Evolutionary conservation across 2,329 filamentous ascomycete species (phyloP).

Genomic region (Cercospora janseana): DNA sequence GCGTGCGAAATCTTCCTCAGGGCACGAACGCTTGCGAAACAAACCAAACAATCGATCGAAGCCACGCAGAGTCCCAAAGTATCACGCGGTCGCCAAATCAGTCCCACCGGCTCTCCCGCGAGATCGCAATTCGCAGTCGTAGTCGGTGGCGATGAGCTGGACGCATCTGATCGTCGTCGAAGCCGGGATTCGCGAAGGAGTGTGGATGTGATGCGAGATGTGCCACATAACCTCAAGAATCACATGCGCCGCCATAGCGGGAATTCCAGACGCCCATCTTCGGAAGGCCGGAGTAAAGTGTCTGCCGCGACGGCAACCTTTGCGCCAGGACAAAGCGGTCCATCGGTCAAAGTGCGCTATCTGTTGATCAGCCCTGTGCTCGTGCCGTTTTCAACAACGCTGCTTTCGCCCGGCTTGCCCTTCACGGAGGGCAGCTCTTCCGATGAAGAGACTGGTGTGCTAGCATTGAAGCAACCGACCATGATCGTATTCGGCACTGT

Average conservation of each 20-base stretch:
- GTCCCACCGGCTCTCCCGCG: background rate
- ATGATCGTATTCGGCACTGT: conserved; percentile 71
- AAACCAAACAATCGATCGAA: conserved; percentile 51
- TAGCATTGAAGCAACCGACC: conserved; percentile 56
- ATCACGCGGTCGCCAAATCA: background rate
- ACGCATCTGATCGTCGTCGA: conserved; percentile 39
- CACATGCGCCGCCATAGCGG: conserved; percentile 29
- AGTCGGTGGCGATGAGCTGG: conserved; percentile 51
- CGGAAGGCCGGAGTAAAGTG: background rate
- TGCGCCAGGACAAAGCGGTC: conserved; percentile 9
- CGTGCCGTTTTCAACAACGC: conserved; percentile 42
- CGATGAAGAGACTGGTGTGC: conserved; percentile 41
- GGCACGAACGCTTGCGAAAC: conserved; percentile 65
- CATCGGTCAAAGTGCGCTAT: conserved; percentile 37
- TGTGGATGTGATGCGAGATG: conserved; percentile 40
- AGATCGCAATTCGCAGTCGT: conserved; percentile 7
- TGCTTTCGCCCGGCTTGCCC: conserved; percentile 32
- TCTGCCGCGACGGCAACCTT: background rate
- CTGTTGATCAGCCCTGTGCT: conserved; percentile 50
- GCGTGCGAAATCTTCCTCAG: conserved; percentile 68
- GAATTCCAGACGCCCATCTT: conserved; percentile 6
- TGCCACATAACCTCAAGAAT: conserved; percentile 37
- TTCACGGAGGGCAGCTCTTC: conserved; percentile 22
- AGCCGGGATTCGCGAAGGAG: conserved; percentile 44
- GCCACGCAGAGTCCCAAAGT: background rate